phyloP scores from a whole-genome alignment of 176 grass and related monocot species.

The Oryza australiensis region DNA sequence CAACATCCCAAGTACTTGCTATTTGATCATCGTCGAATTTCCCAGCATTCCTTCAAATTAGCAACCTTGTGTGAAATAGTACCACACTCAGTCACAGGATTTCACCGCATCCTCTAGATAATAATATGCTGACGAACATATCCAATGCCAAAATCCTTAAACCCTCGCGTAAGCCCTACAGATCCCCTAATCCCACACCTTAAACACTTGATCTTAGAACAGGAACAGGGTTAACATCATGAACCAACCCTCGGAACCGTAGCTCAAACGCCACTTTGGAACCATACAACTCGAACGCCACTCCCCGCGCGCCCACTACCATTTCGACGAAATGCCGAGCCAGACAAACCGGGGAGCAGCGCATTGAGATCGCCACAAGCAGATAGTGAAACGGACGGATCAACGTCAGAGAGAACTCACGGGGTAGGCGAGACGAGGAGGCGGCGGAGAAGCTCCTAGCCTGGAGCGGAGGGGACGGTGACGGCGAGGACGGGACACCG shows the following conservation, averaged over 20 bases:
- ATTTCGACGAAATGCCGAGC: constrained; percentile 49
- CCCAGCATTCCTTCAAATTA: neutral
- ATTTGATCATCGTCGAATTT: neutral
- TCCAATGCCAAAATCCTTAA: constrained; percentile 23
- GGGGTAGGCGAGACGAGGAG: neutral
- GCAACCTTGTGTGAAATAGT: neutral
- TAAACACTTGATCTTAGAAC: neutral
- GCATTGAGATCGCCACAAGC: neutral
- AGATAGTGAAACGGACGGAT: neutral
- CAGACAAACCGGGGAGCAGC: constrained; percentile 2
- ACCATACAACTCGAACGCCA: constrained; percentile 10
- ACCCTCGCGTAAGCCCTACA: neutral
- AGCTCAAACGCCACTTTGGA: neutral
- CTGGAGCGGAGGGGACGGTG: constrained; percentile 18
- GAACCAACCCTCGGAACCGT: neutral
- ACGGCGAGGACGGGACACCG: constrained; percentile 6
- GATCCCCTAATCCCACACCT: neutral
- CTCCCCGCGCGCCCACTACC: constrained; percentile 25
- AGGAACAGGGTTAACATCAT: neutral
- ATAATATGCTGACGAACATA: neutral
- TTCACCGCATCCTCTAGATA: neutral
- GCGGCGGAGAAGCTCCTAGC: constrained; percentile 47
- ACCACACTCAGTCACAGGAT: neutral
- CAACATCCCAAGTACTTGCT: neutral
- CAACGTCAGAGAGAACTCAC: constrained; percentile 10